phyloP scores from a whole-genome alignment of 306 rosid species.

The Fragaria nilgerrensis region DNA sequence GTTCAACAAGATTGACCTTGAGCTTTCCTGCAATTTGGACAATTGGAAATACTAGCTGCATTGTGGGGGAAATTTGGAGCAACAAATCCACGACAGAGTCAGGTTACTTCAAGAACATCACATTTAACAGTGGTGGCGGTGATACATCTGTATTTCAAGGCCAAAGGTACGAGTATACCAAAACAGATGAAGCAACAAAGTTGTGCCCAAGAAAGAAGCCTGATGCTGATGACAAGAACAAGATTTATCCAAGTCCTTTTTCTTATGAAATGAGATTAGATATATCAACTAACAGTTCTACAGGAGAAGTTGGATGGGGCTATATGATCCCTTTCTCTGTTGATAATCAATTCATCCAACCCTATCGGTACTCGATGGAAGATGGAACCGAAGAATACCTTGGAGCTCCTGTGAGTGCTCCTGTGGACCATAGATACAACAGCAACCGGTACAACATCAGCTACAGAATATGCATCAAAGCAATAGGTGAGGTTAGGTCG shows the following conservation, averaged over 20 bases:
- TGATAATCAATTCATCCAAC: background rate
- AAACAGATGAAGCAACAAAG: slow-evolving; percentile 22
- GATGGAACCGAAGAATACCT: background rate
- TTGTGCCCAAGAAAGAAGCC: slow-evolving; percentile 19
- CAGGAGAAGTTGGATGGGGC: background rate
- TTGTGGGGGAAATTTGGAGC: slow-evolving; percentile 54
- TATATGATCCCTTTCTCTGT: background rate
- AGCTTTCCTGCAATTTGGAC: slow-evolving; percentile 41
- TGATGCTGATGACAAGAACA: background rate
- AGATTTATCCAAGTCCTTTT: background rate
- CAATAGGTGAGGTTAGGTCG: background rate
- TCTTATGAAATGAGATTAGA: background rate
- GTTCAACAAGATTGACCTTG: slow-evolving; percentile 41
- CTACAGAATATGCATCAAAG: background rate
- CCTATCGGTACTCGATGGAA: background rate
- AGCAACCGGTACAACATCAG: background rate
- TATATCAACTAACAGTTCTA: background rate
- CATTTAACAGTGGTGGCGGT: slow-evolving; percentile 7
- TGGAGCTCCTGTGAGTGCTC: background rate
- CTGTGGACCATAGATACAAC: background rate
- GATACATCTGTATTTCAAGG: background rate
- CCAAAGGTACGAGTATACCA: slow-evolving; percentile 39
- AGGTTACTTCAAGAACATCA: slow-evolving; percentile 36
- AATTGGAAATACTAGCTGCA: slow-evolving; percentile 26
- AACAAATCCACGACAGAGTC: slow-evolving; percentile 28